Conservation (phyloP, 1,284 basidiomycete species). For the Stereum hirsutum region DNA sequence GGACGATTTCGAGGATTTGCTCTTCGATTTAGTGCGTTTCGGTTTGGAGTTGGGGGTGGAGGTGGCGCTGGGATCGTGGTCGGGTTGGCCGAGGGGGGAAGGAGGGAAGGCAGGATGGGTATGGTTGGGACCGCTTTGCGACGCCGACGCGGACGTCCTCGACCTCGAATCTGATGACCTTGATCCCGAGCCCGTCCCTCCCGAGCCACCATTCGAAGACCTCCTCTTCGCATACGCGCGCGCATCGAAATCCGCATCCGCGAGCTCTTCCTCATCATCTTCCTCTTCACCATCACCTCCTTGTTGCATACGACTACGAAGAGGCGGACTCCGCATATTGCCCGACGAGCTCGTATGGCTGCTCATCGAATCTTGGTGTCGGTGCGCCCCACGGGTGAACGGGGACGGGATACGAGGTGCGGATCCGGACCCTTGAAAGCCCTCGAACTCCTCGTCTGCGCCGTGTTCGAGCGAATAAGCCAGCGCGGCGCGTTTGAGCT, state of each 20-base stretch:
- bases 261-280: constrained; percentile 27
- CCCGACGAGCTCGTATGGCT: background rate
- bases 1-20: background rate
- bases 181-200: background rate
- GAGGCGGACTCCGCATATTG: constrained; percentile 7
- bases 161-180: constrained; percentile 44
- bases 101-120: constrained; percentile 22
- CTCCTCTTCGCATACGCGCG: constrained; percentile 39
- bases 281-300: constrained; percentile 8
- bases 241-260: constrained; percentile 52
- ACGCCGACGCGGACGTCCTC: constrained; percentile 42
- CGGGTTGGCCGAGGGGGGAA: too few species aligned
- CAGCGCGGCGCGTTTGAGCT: constrained; percentile 24
- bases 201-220: constrained; percentile 11
- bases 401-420: constrained; percentile 10
- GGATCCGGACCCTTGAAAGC: constrained; percentile 34
- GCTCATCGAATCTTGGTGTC: constrained; percentile 10
- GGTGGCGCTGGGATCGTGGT: constrained; percentile 15
- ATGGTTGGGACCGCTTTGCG: constrained; percentile 19
- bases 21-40: background rate
- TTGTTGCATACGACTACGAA: background rate
- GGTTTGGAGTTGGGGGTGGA: constrained; percentile 13
- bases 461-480: constrained; percentile 24
- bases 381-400: constrained; percentile 11
- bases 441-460: constrained; percentile 37